Evolutionary conservation across 352 stramenopile genomes (phyloP).

Genomic region (Phytopythium vexans): DNA sequence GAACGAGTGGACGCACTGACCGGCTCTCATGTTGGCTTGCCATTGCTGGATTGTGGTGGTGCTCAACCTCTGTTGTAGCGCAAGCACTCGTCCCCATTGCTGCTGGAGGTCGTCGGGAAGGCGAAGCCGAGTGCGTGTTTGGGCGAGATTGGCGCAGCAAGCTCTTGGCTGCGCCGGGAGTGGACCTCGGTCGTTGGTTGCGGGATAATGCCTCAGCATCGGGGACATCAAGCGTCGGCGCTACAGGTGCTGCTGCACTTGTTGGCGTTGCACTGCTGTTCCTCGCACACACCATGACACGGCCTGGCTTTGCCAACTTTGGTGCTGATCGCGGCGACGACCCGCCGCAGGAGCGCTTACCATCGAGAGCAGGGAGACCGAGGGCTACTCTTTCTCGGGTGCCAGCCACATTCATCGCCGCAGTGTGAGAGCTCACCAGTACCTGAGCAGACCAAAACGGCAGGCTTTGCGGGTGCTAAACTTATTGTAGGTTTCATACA

Average conservation of each 20-base stretch:
- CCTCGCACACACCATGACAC: too few relatives aligned
- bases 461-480: too few relatives aligned
- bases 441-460: too few relatives aligned
- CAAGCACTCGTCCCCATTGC: too few relatives aligned
- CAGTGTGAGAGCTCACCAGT: too few relatives aligned
- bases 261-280: too few relatives aligned
- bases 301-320: not conserved
- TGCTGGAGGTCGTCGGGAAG: constrained; percentile 1
- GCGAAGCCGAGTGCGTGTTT: constrained; percentile 1
- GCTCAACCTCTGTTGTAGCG: too few relatives aligned
- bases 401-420: too few relatives aligned
- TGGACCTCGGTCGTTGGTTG: not conserved
- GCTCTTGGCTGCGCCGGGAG: not conserved
- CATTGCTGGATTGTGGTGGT: not conserved
- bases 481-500: too few relatives aligned
- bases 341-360: not conserved
- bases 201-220: not conserved
- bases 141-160: not conserved
- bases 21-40: too few relatives aligned
- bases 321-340: not conserved
- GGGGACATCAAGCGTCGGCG: not conserved
- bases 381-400: not conserved
- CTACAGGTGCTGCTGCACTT: too few relatives aligned
- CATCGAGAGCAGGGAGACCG: not conserved
- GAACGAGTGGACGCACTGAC: too few relatives aligned